Evolutionary conservation across 2,329 filamentous ascomycete genomes (phyloP).

Genomic region (Colletotrichum tabaci): DNA sequence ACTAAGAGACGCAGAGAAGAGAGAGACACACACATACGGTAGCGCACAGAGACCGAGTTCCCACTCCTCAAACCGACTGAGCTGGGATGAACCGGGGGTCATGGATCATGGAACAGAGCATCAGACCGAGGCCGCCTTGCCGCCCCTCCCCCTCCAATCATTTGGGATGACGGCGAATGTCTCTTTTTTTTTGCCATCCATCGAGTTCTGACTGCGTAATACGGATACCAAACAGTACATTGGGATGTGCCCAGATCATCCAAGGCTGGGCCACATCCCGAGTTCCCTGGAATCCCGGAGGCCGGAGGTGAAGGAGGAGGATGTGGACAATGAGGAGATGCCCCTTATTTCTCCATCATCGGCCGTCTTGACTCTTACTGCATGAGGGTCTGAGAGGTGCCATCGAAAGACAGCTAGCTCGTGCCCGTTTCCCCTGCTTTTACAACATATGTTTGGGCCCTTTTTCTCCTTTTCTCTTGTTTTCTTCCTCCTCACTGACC

Average conservation of each 20-base stretch:
- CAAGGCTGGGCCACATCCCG: slow-evolving; percentile 32
- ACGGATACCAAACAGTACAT: not conserved
- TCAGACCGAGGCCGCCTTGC: slow-evolving; percentile 19
- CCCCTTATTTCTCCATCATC: slow-evolving; percentile 1
- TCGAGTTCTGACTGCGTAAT: not conserved
- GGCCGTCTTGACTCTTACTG: not conserved
- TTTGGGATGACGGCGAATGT: slow-evolving; percentile 1
- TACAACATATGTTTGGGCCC: not conserved
- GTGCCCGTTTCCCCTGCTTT: slow-evolving; percentile 2
- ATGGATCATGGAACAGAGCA: slow-evolving; percentile 1
- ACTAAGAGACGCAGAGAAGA: not conserved
- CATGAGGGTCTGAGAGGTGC: slow-evolving; percentile 30
- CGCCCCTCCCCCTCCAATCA: slow-evolving; percentile 24
- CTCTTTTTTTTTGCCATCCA: not conserved
- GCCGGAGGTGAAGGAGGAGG: too few species aligned
- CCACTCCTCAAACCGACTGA: not conserved
- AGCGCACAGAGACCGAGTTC: not conserved
- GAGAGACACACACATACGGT: not conserved
- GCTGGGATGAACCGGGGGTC: slow-evolving; percentile 26
- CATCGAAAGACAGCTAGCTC: slow-evolving; percentile 15
- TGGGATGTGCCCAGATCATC: slow-evolving; percentile 23
- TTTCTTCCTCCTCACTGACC: not conserved
- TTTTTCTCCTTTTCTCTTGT: not conserved
- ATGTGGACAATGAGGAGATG: not conserved
- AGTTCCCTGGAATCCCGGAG: slow-evolving; percentile 12